These are phyloP conservation scores for Thinopyrum elongatum DNA, from an alignment of 176 grass and related monocot genomes.

Conservation along the genomic window DNA sequence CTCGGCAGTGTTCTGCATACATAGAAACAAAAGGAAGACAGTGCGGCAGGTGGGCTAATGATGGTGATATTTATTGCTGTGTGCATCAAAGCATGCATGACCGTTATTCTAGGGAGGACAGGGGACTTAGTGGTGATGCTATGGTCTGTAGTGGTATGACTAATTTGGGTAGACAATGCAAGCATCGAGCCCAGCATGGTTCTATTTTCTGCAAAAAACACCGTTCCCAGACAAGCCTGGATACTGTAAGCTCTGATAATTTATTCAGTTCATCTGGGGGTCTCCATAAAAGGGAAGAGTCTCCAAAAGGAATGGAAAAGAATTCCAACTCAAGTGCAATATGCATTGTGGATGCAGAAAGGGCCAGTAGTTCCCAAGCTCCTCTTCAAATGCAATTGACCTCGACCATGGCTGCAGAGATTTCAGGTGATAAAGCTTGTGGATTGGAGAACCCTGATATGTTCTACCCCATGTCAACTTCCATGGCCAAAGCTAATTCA, in stretches of 20 bases:
- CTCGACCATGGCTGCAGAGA: slow-evolving; percentile 26
- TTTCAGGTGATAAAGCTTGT: slow-evolving; percentile 50
- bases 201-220: slow-evolving; percentile 96
- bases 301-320: slow-evolving; percentile 34
- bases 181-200: slow-evolving; percentile 88
- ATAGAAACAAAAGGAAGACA: slow-evolving; percentile 89
- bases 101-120: slow-evolving; percentile 49
- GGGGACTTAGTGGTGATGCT: slow-evolving; percentile 47
- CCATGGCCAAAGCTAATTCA: slow-evolving; percentile 33
- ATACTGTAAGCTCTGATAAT: slow-evolving; percentile 39
- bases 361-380: slow-evolving; percentile 31
- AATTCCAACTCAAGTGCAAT: slow-evolving; percentile 34
- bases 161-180: slow-evolving; percentile 92
- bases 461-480: slow-evolving; percentile 34
- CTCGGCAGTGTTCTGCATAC: slow-evolving; percentile 82
- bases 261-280: slow-evolving; percentile 41
- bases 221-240: slow-evolving; percentile 44
- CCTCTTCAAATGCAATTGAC: slow-evolving; percentile 30
- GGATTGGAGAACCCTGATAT: slow-evolving; percentile 46
- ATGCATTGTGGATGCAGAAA: slow-evolving; percentile 1
- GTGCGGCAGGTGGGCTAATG: slow-evolving; percentile 98
- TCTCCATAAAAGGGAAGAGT: slow-evolving; percentile 28
- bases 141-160: slow-evolving; percentile 72
- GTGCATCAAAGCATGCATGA: slow-evolving; percentile 86
- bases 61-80: slow-evolving; percentile 90